phyloP scores from a whole-genome alignment of 306 rosid genomes.

The Vachellia pachyceras region DNA sequence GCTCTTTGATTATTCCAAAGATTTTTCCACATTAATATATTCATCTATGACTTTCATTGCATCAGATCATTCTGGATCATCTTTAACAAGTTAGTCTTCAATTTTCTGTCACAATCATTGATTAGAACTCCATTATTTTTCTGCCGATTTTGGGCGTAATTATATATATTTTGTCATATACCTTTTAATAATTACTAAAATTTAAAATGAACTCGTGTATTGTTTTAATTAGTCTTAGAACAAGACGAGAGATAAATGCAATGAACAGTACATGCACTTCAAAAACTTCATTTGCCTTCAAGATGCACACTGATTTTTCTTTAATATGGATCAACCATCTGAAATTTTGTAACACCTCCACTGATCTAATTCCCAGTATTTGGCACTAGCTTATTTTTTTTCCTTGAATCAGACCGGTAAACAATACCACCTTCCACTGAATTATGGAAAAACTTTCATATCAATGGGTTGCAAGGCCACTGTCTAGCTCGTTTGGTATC shows the following conservation, averaged over 20 bases:
- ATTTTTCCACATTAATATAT: background rate
- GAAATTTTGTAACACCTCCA: background rate
- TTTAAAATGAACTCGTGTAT: background rate
- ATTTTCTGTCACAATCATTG: slow-evolving; percentile 1
- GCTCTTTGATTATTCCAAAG: slow-evolving; percentile 9
- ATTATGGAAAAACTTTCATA: too few species aligned
- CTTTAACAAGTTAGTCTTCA: background rate
- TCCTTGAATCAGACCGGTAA: too few species aligned
- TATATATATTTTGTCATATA: background rate
- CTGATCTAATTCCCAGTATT: too few species aligned
- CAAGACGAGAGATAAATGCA: background rate
- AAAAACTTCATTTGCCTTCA: background rate
- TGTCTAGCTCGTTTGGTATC: too few species aligned
- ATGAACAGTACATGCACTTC: background rate
- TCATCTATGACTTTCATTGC: background rate
- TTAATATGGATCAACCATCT: background rate
- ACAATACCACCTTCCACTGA: too few species aligned
- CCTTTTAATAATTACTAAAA: background rate
- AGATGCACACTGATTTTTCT: background rate
- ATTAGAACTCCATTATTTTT: slow-evolving; percentile 11
- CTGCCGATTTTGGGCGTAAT: background rate
- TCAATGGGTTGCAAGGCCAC: too few species aligned
- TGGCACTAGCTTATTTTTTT: too few species aligned
- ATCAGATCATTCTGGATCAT: background rate
- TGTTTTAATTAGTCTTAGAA: too few species aligned